Evolutionary conservation across 305 asterid genomes (phyloP), one percentile per base, ranked within the genome.

Genomic region (Salvia sclarea): DNA sequence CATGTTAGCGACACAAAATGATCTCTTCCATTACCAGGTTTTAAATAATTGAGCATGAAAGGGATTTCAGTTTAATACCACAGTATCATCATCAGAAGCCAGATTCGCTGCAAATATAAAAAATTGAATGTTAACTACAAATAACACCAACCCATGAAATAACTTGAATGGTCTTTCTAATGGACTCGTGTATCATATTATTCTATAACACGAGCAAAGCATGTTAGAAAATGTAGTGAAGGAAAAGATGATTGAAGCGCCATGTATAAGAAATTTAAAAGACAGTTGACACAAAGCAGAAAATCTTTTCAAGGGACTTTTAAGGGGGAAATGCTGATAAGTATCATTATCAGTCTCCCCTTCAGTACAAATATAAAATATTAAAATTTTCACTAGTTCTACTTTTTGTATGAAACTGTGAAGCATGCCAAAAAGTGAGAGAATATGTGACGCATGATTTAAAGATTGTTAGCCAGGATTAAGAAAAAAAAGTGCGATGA

Each of bases 11-110:
- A 30, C 7, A 60, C 50, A 62, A 57, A 14, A 33, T 31, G 25
- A 65, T 62, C 50, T 22, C n/a, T 69, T 53, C 57, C 33, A 41
- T 57, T 31, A 66, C 58, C 58, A 43, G 37, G 64, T 40, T 68
- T 17, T 28, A 66, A 63, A 49, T 22, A 17, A 11, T 48, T 31
- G 59, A 63, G 22, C 48, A 65, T 52, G 68, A 31, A 45, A 72
- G 69, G 69, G 70, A 66, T 45, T 70, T 68, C 14, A 16, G 37
- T 21, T 72, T 44, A 50, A 79, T 82, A 91, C 97, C 96, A 13
- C 76, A 50, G 64, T 40, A 64, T 84, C 92, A 64, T 86, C 91
- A 67, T 90, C 96, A 53, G 84, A 82, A 31, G 72, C 76, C 68
- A 78, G 57, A 67, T 86, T 75, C 59, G 95, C 96, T 84, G 89